A percentile compares a stretch with the other conserved stretches of the same genome.
Evolutionary conservation across 1,139 yeast genomes (phyloP).

Genomic region (Lodderomyces metapsilosis): DNA sequence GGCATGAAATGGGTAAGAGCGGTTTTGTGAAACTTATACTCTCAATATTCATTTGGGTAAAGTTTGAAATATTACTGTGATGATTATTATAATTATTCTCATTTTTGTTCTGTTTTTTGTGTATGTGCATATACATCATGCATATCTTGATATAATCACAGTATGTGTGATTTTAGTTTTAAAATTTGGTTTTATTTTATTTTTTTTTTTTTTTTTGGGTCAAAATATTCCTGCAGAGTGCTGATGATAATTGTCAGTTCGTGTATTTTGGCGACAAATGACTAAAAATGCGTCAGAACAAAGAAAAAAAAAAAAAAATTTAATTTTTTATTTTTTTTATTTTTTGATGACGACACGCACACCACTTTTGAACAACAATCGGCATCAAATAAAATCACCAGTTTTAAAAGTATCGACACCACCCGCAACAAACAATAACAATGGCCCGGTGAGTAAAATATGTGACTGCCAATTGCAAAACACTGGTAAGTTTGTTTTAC

Average conservation of each 20-base stretch:
- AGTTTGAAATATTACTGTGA: too few relatives aligned
- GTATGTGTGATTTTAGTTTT: too few relatives aligned
- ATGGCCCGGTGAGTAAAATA: background rate
- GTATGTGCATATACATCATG: too few relatives aligned
- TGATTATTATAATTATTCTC: too few relatives aligned
- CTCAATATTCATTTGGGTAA: too few relatives aligned
- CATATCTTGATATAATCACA: too few relatives aligned
- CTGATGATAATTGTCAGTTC: background rate
- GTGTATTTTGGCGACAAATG: too few relatives aligned
- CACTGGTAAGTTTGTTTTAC: too few relatives aligned
- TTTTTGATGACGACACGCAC: constrained; percentile 2
- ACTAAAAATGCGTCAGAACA: background rate
- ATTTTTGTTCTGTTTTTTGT: too few relatives aligned
- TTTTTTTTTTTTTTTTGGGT: background rate
- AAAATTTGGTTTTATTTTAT: too few relatives aligned
- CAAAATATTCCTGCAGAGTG: background rate
- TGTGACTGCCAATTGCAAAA: background rate
- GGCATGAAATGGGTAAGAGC: too few relatives aligned
- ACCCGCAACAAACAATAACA: background rate
- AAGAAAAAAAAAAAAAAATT: background rate
- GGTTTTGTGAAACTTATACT: too few relatives aligned
- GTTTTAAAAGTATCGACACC: background rate
- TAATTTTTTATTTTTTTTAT: background rate
- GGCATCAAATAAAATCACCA: constrained; percentile 1
- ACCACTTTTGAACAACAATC: background rate